These are phyloP conservation scores for Kappamyces sp. DNA, from an alignment of 192 early-diverging fungal species.

Conservation along the genomic window DNA sequence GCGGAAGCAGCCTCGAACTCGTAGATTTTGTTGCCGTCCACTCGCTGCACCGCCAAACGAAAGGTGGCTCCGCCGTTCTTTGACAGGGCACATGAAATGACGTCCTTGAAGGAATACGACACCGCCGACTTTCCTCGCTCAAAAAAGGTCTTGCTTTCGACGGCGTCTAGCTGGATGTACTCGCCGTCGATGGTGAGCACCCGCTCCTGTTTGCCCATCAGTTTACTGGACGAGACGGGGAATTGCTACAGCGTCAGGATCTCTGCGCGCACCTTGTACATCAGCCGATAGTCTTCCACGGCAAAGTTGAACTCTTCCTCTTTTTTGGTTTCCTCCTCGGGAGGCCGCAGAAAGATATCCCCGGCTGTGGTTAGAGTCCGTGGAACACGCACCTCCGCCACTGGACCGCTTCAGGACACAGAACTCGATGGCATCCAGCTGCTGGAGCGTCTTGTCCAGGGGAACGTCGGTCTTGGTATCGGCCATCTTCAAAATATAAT, in stretches of 20 bases:
- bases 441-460: conserved; percentile 73
- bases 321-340: conserved; percentile 34
- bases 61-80: conserved; percentile 29
- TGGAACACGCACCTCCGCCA: conserved; percentile 39
- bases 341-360: conserved; percentile 53
- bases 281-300: conserved; percentile 41
- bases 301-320: conserved; percentile 25
- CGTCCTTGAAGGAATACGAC: conserved; percentile 33
- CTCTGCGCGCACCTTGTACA: conserved; percentile 45
- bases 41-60: conserved; percentile 27
- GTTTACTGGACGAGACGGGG: conserved; percentile 71
- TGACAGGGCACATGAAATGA: conserved; percentile 33
- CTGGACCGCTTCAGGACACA: conserved; percentile 63
- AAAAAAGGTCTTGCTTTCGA: conserved; percentile 71
- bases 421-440: conserved; percentile 57
- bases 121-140: conserved; percentile 74
- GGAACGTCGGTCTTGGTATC: conserved; percentile 66
- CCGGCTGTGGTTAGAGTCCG: conserved; percentile 27
- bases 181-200: conserved; percentile 92
- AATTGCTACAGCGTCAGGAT: conserved; percentile 59
- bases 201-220: conserved; percentile 82
- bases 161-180: conserved; percentile 81
- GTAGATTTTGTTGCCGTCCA: conserved; percentile 21
- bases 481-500: conserved; percentile 83
- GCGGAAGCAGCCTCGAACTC: conserved; percentile 38